Percentiles rank a stretch among this genome's conserved stretches.
Evolutionary conservation across 2,329 filamentous ascomycete species (phyloP).

Genomic region (Beauveria bassiana): DNA sequence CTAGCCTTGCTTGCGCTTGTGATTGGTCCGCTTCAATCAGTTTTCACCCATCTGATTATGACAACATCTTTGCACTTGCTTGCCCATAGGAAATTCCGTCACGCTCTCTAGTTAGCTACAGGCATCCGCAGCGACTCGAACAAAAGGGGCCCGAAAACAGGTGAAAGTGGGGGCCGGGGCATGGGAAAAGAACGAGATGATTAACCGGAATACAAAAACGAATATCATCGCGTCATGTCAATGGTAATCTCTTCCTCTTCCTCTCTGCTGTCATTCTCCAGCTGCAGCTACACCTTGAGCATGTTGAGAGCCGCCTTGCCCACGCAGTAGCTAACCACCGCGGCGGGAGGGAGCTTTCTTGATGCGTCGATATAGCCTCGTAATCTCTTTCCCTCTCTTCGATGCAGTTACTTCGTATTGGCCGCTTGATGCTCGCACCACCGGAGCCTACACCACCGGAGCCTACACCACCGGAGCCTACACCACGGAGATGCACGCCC

Average conservation of each 20-base stretch:
- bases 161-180: no score
- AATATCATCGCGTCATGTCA: background rate
- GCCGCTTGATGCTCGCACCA: background rate
- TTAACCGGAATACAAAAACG: no score
- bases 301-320: constrained; percentile 17
- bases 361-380: background rate
- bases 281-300: constrained; percentile 15
- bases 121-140: no score
- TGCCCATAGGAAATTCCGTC: no score
- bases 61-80: no score
- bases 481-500: background rate
- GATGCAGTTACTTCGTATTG: background rate
- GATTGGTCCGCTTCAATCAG: no score
- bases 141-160: no score
- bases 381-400: constrained; percentile 8
- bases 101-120: no score
- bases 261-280: constrained; percentile 9
- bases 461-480: background rate
- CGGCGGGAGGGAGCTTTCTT: background rate
- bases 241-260: background rate
- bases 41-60: no score
- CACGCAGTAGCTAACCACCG: constrained; percentile 13
- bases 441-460: background rate
- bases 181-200: no score
- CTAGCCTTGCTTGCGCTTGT: no score